A percentile compares a stretch with the other conserved stretches of the same genome.
phyloP scores from a whole-genome alignment of 371 early-diverging fungal species.

The Mucor velutinosus region DNA sequence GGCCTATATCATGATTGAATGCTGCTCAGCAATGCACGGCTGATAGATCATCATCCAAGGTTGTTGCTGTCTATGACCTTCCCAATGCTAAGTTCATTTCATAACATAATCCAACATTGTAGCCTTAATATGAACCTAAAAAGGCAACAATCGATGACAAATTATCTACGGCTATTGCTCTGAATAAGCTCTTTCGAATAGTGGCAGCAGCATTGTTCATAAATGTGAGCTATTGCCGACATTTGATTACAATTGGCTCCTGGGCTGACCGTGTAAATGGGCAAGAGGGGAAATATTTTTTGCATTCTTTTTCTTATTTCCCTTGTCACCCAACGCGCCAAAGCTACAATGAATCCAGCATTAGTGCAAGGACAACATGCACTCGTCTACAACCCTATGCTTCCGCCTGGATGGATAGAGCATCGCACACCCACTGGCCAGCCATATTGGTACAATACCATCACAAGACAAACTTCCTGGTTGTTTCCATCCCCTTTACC shows the following conservation, averaged over 20 bases:
- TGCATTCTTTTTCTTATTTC: neutral
- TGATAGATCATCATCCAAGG: too few relatives aligned
- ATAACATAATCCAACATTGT: too few relatives aligned
- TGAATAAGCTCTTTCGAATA: too few relatives aligned
- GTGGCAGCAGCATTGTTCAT: too few relatives aligned
- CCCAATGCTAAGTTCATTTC: too few relatives aligned
- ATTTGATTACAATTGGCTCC: neutral
- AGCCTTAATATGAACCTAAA: too few relatives aligned
- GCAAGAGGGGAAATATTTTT: neutral
- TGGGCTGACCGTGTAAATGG: neutral
- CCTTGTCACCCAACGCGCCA: neutral
- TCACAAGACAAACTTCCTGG: constrained; percentile 61
- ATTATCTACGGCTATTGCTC: too few relatives aligned
- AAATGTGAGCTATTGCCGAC: neutral
- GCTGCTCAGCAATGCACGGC: too few relatives aligned
- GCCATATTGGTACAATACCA: constrained; percentile 61
- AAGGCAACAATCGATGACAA: too few relatives aligned
- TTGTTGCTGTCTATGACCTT: too few relatives aligned
- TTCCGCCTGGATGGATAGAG: constrained; percentile 68
- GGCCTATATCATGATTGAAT: too few relatives aligned
- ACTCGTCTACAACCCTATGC: constrained; percentile 1
- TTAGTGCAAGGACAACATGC: neutral
- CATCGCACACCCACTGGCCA: constrained; percentile 59
- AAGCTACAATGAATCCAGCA: constrained; percentile 7
- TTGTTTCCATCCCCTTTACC: constrained; percentile 37